A percentile compares a stretch with the other conserved stretches of the same genome.
Evolutionary conservation across 805 yeast genomes (phyloP).

Genomic region (Lachancea kluyveri): DNA sequence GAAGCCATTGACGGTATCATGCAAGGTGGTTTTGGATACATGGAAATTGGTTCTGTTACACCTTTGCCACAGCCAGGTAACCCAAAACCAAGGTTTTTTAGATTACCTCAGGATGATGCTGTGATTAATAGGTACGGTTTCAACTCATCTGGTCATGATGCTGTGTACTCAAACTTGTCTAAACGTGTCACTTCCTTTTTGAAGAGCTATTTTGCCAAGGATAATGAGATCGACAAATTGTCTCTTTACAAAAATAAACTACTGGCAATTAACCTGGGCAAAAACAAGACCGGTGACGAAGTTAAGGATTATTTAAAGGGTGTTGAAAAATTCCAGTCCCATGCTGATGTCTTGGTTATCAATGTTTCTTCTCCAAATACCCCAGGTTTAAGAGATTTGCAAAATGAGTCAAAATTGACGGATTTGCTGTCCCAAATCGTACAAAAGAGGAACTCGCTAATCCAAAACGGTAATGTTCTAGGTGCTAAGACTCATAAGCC

Average conservation of each 20-base stretch:
- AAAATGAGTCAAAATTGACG: slow-evolving; percentile 67
- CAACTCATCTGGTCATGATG: slow-evolving; percentile 83
- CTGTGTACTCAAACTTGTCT: slow-evolving; percentile 61
- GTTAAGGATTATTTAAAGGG: slow-evolving; percentile 81
- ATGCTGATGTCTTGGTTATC: slow-evolving; percentile 83
- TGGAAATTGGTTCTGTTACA: slow-evolving; percentile 89
- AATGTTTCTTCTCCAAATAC: slow-evolving; percentile 96
- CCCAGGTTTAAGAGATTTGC: slow-evolving; percentile 87
- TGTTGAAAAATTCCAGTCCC: slow-evolving; percentile 71
- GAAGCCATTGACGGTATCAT: slow-evolving; percentile 82
- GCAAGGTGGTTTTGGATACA: slow-evolving; percentile 77
- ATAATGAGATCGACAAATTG: slow-evolving; percentile 25
- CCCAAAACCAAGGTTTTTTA: slow-evolving; percentile 86
- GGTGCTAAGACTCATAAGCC: slow-evolving; percentile 40
- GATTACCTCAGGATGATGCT: slow-evolving; percentile 79
- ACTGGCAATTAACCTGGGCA: slow-evolving; percentile 83
- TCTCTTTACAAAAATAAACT: slow-evolving; percentile 60
- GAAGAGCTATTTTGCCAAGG: slow-evolving; percentile 20
- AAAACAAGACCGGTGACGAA: slow-evolving; percentile 89
- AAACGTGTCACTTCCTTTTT: slow-evolving; percentile 47
- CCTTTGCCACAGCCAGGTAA: slow-evolving; percentile 93
- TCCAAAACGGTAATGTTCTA: slow-evolving; percentile 33
- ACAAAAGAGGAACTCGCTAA: slow-evolving; percentile 53
- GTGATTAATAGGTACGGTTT: slow-evolving; percentile 94
- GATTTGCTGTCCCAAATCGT: slow-evolving; percentile 62